Evolutionary conservation across 1,284 basidiomycete species (phyloP).

Genomic region (Rhodotorula sp.): DNA sequence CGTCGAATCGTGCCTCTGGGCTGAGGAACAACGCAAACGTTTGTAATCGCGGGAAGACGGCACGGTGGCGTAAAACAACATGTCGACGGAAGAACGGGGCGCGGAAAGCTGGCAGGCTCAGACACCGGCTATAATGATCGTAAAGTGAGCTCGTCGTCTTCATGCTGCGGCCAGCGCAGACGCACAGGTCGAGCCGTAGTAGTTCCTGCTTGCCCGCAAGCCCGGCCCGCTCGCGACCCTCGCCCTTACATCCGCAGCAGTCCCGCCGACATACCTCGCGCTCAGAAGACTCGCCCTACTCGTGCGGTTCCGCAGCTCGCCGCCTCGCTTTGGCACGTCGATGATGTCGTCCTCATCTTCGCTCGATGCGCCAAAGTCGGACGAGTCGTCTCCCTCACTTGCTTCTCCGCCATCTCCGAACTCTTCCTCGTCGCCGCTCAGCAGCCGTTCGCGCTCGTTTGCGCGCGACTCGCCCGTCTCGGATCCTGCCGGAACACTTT

Average conservation of each 20-base stretch:
- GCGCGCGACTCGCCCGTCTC: not conserved
- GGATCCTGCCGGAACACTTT: not conserved
- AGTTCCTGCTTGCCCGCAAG: constrained; percentile 4
- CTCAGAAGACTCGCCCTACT: constrained; percentile 19
- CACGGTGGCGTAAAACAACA: too few relatives aligned
- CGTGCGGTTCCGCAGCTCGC: constrained; percentile 4
- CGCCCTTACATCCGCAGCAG: not conserved
- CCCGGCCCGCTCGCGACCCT: not conserved
- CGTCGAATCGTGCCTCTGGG: too few relatives aligned
- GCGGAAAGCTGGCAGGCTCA: too few relatives aligned
- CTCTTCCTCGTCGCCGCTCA: not conserved
- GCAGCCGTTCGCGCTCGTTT: not conserved
- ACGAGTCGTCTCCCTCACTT: not conserved
- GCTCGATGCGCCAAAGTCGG: not conserved
- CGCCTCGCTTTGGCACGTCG: constrained; percentile 17
- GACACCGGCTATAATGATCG: not conserved
- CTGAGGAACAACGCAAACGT: too few relatives aligned
- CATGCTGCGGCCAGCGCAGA: not conserved
- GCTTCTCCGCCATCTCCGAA: not conserved
- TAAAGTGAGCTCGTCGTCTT: not conserved
- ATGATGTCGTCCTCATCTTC: constrained; percentile 27
- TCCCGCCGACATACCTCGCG: not conserved
- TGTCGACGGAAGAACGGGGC: too few relatives aligned
- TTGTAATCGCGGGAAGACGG: too few relatives aligned
- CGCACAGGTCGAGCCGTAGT: constrained; percentile 15